Base-by-base conservation (phyloP, 2,329 filamentous ascomycete species). In the Penicillium sp. region DNA sequence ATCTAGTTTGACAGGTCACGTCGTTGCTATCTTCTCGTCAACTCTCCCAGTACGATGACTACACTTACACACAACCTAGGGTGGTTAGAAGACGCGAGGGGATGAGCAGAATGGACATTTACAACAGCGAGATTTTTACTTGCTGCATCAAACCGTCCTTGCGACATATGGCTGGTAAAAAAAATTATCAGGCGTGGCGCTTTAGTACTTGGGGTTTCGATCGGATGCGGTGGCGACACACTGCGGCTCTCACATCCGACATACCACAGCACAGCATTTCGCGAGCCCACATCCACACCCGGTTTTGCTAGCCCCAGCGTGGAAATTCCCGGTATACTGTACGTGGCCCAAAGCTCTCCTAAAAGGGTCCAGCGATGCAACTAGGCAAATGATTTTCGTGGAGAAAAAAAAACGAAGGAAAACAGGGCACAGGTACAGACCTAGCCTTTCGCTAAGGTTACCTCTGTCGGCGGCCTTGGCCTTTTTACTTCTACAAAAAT, bases 221-320 rank as follows among this genome's bases (percentile, higher is more conserved):
- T 45, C 39, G 34, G 19, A 21, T 43, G 21, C n/a, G 24, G 61
- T 63, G 61, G 61, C 60, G 39, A 62, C 60, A 52, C 37, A 23
- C 9, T 43, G 21, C 60, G 60, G 61, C 54, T 58, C 34, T 56
- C 37, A 55, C 29, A 55, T 60, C 61, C 62, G 50, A 52, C 62
- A 62, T 62, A 65, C 61, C 61, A 63, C 46, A 65, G 43, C 28
- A 13, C 48, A 14, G 39, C 37, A 47, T 52, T 56, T 40, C 39
- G 45, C 46, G 42, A 51, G 48, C 42, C 44, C 43, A 31, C 31
- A 21, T 49, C 48, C 49, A 50, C 54, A 34, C 49, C 39, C 43
- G 52, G 21, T 36, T 16, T 40, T 14, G 16, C 56, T 51, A 45
- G 18, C 42, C 29, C 18, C 47, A 51, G 54, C 45, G 14, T 31